Conservation (phyloP, 495 filamentous ascomycete genomes). For the Astrothelium macrocarpum region DNA sequence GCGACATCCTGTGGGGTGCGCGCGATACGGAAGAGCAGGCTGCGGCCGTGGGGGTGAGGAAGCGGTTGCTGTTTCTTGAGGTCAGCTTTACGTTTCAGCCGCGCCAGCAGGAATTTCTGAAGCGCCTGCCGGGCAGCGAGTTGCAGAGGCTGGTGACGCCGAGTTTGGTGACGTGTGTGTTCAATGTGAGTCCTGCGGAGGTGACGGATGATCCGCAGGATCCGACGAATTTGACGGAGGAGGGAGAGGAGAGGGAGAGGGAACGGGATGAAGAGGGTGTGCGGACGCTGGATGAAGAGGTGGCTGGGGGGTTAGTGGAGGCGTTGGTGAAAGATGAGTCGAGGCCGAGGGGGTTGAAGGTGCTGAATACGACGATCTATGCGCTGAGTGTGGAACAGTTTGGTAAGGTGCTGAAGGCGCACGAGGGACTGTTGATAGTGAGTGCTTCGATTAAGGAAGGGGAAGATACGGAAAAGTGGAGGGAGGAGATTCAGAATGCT, state of each 20-base stretch:
- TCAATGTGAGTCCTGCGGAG: constrained; percentile 24
- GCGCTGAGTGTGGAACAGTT: constrained; percentile 18
- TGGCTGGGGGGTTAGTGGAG: constrained; percentile 11
- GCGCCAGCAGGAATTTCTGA: constrained; percentile 29
- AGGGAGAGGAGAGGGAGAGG: constrained; percentile 7
- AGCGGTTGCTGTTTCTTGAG: constrained; percentile 28
- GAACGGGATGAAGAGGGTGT: constrained; percentile 19
- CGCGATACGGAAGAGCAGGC: constrained; percentile 12
- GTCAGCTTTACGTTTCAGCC: constrained; percentile 31
- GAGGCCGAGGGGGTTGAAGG: constrained; percentile 20
- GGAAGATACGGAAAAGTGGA: constrained; percentile 17
- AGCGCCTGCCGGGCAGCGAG: constrained; percentile 22
- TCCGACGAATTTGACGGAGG: constrained; percentile 7
- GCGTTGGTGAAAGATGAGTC: constrained; percentile 20
- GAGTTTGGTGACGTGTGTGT: constrained; percentile 23
- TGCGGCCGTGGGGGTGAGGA: constrained; percentile 9
- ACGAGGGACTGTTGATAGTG: constrained; percentile 23
- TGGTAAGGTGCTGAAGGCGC: constrained; percentile 16
- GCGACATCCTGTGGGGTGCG: constrained; percentile 3
- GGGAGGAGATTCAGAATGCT: constrained; percentile 18
- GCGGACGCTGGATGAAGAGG: constrained; percentile 19
- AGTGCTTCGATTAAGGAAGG: constrained; percentile 19
- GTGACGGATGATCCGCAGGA: constrained; percentile 19
- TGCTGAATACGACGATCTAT: constrained; percentile 26
- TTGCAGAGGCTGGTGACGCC: constrained; percentile 22